Percentiles rank a stretch among this genome's conserved stretches.
Evolutionary conservation across 768 basidiomycete genomes (phyloP).

Genomic region (Boletus speciosus): DNA sequence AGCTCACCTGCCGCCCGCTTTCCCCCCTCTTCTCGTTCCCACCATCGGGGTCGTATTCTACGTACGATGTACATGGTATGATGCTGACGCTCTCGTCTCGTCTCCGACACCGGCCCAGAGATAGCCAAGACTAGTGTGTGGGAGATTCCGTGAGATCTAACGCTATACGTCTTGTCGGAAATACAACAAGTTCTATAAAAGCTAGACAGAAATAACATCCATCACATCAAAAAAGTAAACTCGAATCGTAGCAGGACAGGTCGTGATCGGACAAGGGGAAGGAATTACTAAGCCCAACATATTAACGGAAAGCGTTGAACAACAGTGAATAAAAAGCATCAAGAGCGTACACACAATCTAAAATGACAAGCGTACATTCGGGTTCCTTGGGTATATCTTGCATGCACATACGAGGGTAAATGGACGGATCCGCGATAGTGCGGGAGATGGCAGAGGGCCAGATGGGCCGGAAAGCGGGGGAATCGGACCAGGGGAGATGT

Average conservation of each 20-base stretch:
- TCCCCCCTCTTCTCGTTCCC: too few relatives aligned
- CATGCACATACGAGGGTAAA: constrained; percentile 3
- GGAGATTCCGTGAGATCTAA: too few relatives aligned
- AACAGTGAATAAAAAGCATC: constrained; percentile 8
- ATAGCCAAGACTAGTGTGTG: too few relatives aligned
- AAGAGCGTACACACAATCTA: constrained; percentile 15
- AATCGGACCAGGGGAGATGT: not conserved
- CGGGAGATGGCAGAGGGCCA: not conserved
- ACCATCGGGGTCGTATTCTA: too few relatives aligned
- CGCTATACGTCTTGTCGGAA: constrained; percentile 5
- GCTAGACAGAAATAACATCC: constrained; percentile 5
- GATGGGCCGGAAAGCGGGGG: not conserved
- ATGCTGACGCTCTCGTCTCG: too few relatives aligned
- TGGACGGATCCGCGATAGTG: not conserved
- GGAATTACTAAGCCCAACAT: not conserved
- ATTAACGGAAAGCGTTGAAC: constrained; percentile 3
- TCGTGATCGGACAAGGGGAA: not conserved
- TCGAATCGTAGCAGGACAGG: constrained; percentile 1
- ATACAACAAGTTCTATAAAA: constrained; percentile 8
- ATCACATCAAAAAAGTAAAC: not conserved
- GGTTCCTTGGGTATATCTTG: constrained; percentile 10
- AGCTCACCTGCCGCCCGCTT: too few relatives aligned
- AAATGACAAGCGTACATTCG: constrained; percentile 20
- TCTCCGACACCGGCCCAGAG: too few relatives aligned
- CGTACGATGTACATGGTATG: too few relatives aligned